These are phyloP conservation scores for Neonectria coccinea DNA, from an alignment of 2,329 filamentous ascomycete species.

Conservation along the genomic window DNA sequence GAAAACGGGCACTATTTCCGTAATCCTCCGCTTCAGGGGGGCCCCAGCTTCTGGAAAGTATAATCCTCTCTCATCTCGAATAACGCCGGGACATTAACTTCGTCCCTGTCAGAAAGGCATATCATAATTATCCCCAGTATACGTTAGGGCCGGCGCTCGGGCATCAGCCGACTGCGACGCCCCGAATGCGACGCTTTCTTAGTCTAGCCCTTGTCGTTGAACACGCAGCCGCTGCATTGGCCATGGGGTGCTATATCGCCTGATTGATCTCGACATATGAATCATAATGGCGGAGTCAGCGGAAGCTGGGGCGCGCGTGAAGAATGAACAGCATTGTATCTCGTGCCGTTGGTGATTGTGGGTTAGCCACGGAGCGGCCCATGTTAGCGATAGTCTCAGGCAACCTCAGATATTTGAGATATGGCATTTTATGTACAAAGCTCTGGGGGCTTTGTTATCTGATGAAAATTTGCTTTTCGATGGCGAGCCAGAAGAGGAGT, in stretches of 20 bases:
- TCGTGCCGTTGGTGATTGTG: not conserved
- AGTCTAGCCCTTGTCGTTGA: not conserved
- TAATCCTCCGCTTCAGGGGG: not conserved
- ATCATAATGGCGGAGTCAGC: not conserved
- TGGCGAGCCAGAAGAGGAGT: not conserved
- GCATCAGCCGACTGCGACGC: too few species aligned
- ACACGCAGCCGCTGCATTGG: not conserved
- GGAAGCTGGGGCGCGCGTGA: not conserved
- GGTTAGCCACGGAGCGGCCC: not conserved
- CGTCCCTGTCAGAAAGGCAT: not conserved
- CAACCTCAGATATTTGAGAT: not conserved
- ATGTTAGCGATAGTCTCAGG: not conserved
- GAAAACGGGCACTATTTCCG: not conserved
- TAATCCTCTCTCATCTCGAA: too few species aligned
- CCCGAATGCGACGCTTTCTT: conserved; percentile 1
- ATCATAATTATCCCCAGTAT: conserved; percentile 5
- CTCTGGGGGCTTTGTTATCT: not conserved
- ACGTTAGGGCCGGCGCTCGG: conserved; percentile 1
- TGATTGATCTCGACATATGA: not conserved
- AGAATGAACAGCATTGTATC: not conserved
- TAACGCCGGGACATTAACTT: too few species aligned
- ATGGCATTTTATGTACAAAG: not conserved
- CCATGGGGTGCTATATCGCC: not conserved
- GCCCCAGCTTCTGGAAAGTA: too few species aligned
- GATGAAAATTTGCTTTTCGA: not conserved